Conservation (phyloP, 148 eudicot species). For the Rhododendron kiyosumense region DNA sequence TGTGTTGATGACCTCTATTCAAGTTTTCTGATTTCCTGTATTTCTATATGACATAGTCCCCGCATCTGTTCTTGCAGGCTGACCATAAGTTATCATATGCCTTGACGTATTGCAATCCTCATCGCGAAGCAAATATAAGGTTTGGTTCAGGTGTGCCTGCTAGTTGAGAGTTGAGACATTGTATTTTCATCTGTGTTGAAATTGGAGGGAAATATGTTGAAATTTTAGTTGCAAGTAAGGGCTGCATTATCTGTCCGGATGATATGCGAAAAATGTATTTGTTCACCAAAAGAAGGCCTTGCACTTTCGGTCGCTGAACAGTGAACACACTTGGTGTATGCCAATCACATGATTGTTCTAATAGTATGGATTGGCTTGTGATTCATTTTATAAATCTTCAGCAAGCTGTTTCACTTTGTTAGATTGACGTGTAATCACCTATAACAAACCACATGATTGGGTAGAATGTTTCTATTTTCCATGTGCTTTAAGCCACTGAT, state of each 20-base stretch:
- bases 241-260: background rate
- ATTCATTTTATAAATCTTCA: background rate
- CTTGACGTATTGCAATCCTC: slow-evolving; percentile 66
- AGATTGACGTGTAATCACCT: background rate
- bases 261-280: background rate
- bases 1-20: background rate
- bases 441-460: background rate
- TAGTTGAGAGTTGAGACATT: background rate
- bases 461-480: background rate
- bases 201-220: background rate
- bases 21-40: background rate
- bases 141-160: slow-evolving; percentile 21
- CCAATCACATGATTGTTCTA: background rate
- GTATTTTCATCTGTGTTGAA: background rate
- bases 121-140: slow-evolving; percentile 84
- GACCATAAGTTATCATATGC: slow-evolving; percentile 94
- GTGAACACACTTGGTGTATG: background rate
- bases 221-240: background rate
- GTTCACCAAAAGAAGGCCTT: background rate
- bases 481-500: background rate
- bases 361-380: background rate
- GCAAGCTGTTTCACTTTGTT: background rate
- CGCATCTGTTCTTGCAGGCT: slow-evolving; percentile 44
- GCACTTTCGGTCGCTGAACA: background rate
- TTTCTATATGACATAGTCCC: background rate